Conservation (phyloP, 2,329 filamentous ascomycete species). For the Sporothrix curviconia region DNA sequence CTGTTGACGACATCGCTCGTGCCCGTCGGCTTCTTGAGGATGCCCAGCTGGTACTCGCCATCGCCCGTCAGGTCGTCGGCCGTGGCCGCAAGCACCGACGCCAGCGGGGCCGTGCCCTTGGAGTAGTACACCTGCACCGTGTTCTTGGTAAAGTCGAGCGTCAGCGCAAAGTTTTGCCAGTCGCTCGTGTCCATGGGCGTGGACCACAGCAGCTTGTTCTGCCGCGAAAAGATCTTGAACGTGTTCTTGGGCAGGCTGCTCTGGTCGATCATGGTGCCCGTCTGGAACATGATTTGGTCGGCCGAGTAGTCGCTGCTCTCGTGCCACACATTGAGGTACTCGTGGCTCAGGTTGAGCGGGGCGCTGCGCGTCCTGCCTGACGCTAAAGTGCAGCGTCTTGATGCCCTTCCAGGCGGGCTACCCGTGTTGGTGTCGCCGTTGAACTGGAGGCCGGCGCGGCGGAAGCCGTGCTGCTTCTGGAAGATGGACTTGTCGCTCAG, state of each 20-base stretch:
- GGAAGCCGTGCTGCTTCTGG: constrained; percentile 39
- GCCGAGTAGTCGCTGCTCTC: constrained; percentile 32
- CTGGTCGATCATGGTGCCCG: constrained; percentile 31
- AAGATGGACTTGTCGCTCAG: constrained; percentile 39
- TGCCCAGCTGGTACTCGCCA: constrained; percentile 50
- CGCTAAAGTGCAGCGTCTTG: constrained; percentile 33
- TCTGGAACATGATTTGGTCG: constrained; percentile 35
- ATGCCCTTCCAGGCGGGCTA: constrained; percentile 29
- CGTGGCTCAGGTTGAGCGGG: constrained; percentile 31
- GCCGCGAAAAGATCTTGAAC: constrained; percentile 36
- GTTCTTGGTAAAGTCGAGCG: constrained; percentile 48
- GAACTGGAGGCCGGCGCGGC: constrained; percentile 39
- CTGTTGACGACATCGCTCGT: constrained; percentile 44
- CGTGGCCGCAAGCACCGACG: constrained; percentile 39
- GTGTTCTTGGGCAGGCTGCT: constrained; percentile 30
- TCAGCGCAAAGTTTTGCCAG: constrained; percentile 58
- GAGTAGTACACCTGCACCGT: constrained; percentile 54
- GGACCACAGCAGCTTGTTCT: constrained; percentile 34
- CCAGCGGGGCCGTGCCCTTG: constrained; percentile 37
- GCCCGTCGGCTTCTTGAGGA: constrained; percentile 51
- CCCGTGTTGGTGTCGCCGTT: constrained; percentile 34
- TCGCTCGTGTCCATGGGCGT: constrained; percentile 36
- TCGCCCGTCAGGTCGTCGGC: constrained; percentile 46
- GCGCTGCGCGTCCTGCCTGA: constrained; percentile 28
- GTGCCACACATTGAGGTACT: constrained; percentile 34